A percentile compares a stretch with the other conserved stretches of the same genome.
Conservation (phyloP, 1,284 basidiomycete species). For the Moesziomyces antarcticus region DNA sequence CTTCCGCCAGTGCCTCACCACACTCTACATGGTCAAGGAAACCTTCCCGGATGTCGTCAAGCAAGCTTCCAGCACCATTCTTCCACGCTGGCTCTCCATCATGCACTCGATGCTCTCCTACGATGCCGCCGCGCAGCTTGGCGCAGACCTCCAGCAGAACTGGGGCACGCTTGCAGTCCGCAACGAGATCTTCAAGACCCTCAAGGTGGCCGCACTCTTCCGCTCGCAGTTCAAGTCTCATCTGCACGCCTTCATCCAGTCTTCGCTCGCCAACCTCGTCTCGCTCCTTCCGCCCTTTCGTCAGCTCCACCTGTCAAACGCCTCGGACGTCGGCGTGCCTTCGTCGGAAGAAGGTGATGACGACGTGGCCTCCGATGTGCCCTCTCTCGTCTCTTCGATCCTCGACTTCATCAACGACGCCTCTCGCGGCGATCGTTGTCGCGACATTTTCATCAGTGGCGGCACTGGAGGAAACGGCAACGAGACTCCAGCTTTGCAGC, state of each 20-base stretch:
- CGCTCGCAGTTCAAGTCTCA: slow-evolving; percentile 51
- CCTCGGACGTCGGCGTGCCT: slow-evolving; percentile 71
- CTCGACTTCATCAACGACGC: slow-evolving; percentile 81
- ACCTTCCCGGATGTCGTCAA: slow-evolving; percentile 86
- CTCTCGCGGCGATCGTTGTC: slow-evolving; percentile 75
- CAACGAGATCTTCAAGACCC: slow-evolving; percentile 59
- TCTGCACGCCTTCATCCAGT: slow-evolving; percentile 30
- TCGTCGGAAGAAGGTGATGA: slow-evolving; percentile 78
- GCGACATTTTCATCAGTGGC: slow-evolving; percentile 73
- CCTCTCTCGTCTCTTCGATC: slow-evolving; percentile 80
- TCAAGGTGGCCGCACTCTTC: slow-evolving; percentile 61
- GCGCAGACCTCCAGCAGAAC: slow-evolving; percentile 15
- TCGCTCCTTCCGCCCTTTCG: slow-evolving; percentile 45
- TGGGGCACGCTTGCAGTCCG: slow-evolving; percentile 53
- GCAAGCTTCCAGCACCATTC: slow-evolving; percentile 80
- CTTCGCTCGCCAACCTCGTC: slow-evolving; percentile 39
- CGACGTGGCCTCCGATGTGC: slow-evolving; percentile 73
- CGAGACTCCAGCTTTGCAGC: slow-evolving; percentile 71
- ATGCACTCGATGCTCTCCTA: slow-evolving; percentile 44
- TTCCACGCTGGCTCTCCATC: slow-evolving; percentile 79
- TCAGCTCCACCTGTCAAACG: slow-evolving; percentile 66
- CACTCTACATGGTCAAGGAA: slow-evolving; percentile 93
- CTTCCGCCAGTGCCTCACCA: slow-evolving; percentile 88
- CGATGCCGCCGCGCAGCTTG: slow-evolving; percentile 24
- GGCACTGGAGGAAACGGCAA: slow-evolving; percentile 53